phyloP scores from a whole-genome alignment of 805 yeast species.

The Ogataea naganishii region DNA sequence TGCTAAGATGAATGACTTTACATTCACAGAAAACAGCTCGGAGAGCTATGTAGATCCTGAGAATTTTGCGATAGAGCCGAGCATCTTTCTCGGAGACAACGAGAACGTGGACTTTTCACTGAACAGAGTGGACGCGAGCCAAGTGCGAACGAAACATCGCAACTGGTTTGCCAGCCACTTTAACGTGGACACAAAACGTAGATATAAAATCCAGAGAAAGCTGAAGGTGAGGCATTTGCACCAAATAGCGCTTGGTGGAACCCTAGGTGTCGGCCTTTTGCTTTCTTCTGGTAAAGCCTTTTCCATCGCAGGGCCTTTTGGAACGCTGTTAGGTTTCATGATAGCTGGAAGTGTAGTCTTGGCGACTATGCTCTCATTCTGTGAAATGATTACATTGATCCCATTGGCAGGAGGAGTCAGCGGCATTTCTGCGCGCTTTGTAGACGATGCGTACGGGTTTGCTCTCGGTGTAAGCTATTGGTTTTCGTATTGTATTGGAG shows the following conservation, averaged over 20 bases:
- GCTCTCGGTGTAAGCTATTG: conserved; percentile 70
- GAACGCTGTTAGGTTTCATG: conserved; percentile 58
- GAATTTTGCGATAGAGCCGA: conserved; percentile 5
- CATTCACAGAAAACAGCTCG: too few species aligned
- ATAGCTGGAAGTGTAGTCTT: conserved; percentile 59
- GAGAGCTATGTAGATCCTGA: not conserved
- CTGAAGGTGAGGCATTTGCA: conserved; percentile 61
- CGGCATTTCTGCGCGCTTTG: conserved; percentile 66
- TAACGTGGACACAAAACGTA: conserved; percentile 10
- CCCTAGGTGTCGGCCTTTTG: conserved; percentile 69
- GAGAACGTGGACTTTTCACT: conserved; percentile 20
- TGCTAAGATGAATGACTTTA: too few species aligned
- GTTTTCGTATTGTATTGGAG: conserved; percentile 59
- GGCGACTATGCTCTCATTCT: conserved; percentile 64
- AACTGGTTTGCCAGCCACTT: conserved; percentile 3
- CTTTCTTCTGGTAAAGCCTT: conserved; percentile 67
- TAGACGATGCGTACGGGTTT: conserved; percentile 72
- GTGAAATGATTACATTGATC: conserved; percentile 74
- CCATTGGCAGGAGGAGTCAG: conserved; percentile 76
- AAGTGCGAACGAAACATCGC: too few species aligned
- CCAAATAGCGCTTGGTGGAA: conserved; percentile 73
- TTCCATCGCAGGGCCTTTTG: conserved; percentile 69
- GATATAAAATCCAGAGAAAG: conserved; percentile 41
- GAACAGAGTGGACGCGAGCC: not conserved
- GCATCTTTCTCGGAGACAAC: conserved; percentile 20